Evolutionary conservation across 2,329 filamentous ascomycete species (phyloP), one percentile per base, ranked within the genome.

Genomic region (Westerdykella aurantiaca): DNA sequence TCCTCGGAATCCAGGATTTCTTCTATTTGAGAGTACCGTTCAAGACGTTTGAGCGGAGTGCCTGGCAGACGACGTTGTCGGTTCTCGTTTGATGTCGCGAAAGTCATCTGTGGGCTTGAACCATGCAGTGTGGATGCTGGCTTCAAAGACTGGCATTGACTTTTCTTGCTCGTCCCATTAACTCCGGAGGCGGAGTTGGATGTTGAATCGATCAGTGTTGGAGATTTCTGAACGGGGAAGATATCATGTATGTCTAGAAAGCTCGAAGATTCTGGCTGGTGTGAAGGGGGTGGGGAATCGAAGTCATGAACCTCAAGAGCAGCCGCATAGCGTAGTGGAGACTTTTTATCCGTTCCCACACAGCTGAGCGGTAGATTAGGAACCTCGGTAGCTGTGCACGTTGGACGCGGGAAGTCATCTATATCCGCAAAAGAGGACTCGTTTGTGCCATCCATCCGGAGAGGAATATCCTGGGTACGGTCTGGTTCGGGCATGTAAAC

Each of bases 1-100:
- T 66, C 61, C 51, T 69, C 65, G 0, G 67, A 69, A 47, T 70
- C 67, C 3, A 63, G 49, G 22, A 70, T 69, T 14, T 69, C 67
- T 21, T 69, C 67, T 16, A 69, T 60, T 34, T 64, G 50, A 12
- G 55, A 45, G 44, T 64, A 68, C 6, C 61, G 57, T 6, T 46
- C 42, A 12, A 49, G 52, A 16, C 9, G 13, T 7, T 52, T 50
- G 33, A 41, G 50, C 1, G 52, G 52, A 14, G 59, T 56, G 10
- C 50, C 53, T 0, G 43, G 42, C 5, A 44, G 43, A 4, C 39
- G 29, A 4, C 38, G 21, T 6, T 35, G 33, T 14, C 3, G 11
- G 25, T 29, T 29, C 11, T 10, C 9, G 9, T 7, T 29, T 29
- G 25, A 29, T 12, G 2, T 7, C 11, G 10, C 9, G 25, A 12